Percentiles rank a stretch among this genome's conserved stretches.
Conservation (phyloP, 768 basidiomycete species). For the Fistulinella prunicolor region DNA sequence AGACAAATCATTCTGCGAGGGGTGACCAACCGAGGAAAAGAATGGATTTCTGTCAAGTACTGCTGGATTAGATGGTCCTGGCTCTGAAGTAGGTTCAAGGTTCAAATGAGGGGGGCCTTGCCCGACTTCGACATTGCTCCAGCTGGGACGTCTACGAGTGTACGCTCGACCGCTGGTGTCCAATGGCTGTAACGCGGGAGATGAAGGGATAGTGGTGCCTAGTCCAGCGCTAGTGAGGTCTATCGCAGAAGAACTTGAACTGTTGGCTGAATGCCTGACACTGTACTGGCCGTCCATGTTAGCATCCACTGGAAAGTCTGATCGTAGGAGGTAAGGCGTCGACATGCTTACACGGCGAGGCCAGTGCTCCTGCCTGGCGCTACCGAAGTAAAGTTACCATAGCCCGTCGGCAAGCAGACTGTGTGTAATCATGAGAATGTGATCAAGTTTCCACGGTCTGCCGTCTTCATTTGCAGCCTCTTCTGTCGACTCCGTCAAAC, state of each 20-base stretch:
- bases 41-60: slow-evolving; percentile 47
- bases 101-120: slow-evolving; percentile 49
- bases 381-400: no score
- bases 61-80: slow-evolving; percentile 19
- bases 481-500: no score
- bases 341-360: not conserved
- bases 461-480: no score
- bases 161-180: slow-evolving; percentile 33
- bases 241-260: slow-evolving; percentile 56
- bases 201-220: slow-evolving; percentile 41
- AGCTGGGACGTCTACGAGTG: slow-evolving; percentile 56
- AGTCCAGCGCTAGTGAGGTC: slow-evolving; percentile 51
- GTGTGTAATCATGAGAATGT: no score
- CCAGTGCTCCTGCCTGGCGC: no score
- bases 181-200: slow-evolving; percentile 42
- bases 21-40: slow-evolving; percentile 38
- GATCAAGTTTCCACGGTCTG: no score
- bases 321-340: not conserved
- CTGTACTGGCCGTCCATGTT: slow-evolving; percentile 2
- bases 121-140: slow-evolving; percentile 47
- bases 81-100: slow-evolving; percentile 19
- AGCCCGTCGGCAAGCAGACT: no score
- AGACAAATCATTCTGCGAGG: slow-evolving; percentile 37
- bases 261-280: slow-evolving; percentile 19
- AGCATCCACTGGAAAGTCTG: slow-evolving; percentile 12